A percentile compares a stretch with the other conserved stretches of the same genome.
phyloP scores from a whole-genome alignment of 306 rosid species.

The Herpetospermum pedunculosum region DNA sequence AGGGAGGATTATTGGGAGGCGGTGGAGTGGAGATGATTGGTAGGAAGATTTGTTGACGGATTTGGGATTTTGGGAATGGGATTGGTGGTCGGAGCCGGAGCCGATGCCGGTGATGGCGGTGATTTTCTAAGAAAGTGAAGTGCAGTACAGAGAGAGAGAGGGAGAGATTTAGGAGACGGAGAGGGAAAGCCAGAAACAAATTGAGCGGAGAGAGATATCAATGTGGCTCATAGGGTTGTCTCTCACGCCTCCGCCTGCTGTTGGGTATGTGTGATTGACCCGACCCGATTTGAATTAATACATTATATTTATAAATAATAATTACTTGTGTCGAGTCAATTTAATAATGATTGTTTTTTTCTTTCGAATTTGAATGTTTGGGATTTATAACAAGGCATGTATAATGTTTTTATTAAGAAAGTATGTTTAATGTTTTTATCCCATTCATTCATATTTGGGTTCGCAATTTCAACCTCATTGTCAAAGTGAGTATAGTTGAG shows the following conservation, averaged over 20 bases:
- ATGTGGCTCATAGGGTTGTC: constrained; percentile 4
- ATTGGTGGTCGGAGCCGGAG: not conserved
- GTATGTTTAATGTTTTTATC: too few relatives aligned
- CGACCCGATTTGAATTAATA: too few relatives aligned
- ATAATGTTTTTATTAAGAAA: too few relatives aligned
- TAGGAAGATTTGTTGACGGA: not conserved
- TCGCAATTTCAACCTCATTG: too few relatives aligned
- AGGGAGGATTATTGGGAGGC: constrained; percentile 14
- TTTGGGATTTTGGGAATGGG: not conserved
- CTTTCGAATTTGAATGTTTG: too few relatives aligned
- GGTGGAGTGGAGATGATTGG: constrained; percentile 22
- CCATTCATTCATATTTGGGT: too few relatives aligned
- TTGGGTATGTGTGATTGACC: not conserved
- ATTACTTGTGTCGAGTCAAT: too few relatives aligned
- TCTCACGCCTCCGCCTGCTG: not conserved
- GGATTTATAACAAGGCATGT: too few relatives aligned
- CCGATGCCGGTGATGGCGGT: not conserved
- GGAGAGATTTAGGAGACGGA: constrained; percentile 1
- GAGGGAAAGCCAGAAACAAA: not conserved
- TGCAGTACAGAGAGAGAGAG: constrained; percentile 1
- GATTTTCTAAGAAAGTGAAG: not conserved
- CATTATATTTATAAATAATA: too few relatives aligned
- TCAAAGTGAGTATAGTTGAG: too few relatives aligned
- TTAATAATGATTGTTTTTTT: too few relatives aligned
- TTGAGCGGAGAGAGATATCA: not conserved